Evolutionary conservation across 257 asterid genomes (phyloP), one percentile per base, ranked within the genome.

Genomic region (Cordia subcordata): DNA sequence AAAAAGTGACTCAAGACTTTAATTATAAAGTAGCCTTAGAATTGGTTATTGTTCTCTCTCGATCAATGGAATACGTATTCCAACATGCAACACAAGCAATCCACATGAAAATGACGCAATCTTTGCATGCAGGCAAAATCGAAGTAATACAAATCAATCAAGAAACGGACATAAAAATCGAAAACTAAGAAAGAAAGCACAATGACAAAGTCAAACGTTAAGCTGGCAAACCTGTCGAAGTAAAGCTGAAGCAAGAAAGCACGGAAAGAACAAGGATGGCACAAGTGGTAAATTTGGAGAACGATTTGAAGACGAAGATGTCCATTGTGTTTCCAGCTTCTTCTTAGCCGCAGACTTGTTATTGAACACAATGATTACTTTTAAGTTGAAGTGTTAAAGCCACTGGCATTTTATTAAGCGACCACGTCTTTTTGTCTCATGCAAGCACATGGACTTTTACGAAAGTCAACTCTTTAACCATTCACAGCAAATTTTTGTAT

Each of bases 201-300:
- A 47, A 55, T 33, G n/a, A 52, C 9, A 14, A 9, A 11, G 56
- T 4, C n/a, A 15, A 21, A 52, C 5, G 19, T 18, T 47, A 37
- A 40, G n/a, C n/a, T n/a, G n/a, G 8, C 60, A 54, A 38, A 82
- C 95, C 92, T 72, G 81, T 77, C 14, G 94, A 68, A 54, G 82
- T 62, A 66, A 82, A 81, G 66, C 57, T 75, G 82, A 71, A 75
- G 73, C 81, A 88, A 70, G 81, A 78, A 49, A 81, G 37, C 68
- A 77, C 71, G 61, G 80, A 65, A 16, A 75, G 57, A 19, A 80
- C 60, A 54, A 68, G 19, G 58, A 73, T 18, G 70, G 78, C 17
- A 69, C 68, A 65, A 60, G 62, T 32, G 33, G 66, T 45, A 67
- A 79, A 53, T 66, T 60, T 81, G 39, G 53, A 23, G 17, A 65